Conservation (phyloP, 352 stramenopile species). For the Phytophthora kernoviae region DNA sequence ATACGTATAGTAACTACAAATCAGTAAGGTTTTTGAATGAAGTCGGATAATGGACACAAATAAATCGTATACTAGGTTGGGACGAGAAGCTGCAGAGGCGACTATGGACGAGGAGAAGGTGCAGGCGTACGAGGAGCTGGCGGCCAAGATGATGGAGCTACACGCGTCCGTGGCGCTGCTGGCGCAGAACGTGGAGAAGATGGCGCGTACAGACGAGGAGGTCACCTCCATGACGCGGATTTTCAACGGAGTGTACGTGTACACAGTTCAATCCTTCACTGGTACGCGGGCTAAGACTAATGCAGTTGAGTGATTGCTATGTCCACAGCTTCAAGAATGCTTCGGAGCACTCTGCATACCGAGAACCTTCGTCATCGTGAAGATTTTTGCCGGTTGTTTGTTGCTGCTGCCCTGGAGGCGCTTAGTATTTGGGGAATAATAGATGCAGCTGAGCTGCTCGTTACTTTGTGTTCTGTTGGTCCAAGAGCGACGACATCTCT, state of each 20-base stretch:
- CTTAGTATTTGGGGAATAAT: constrained; percentile 18
- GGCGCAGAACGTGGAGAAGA: constrained; percentile 76
- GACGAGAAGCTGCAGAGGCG: no score
- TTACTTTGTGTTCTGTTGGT: not conserved
- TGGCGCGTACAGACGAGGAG: constrained; percentile 71
- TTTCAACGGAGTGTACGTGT: constrained; percentile 77
- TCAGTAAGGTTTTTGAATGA: no score
- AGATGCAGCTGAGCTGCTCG: constrained; percentile 6
- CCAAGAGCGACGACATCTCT: no score
- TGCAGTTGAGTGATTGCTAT: not conserved
- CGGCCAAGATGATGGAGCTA: constrained; percentile 76
- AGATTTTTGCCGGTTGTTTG: not conserved
- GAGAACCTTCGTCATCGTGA: constrained; percentile 12
- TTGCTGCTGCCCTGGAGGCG: not conserved
- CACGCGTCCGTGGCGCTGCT: constrained; percentile 74
- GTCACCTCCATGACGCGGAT: constrained; percentile 73
- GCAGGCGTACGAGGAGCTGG: constrained; percentile 66
- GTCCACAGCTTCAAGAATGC: constrained; percentile 54
- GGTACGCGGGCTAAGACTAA: no score
- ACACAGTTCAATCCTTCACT: no score
- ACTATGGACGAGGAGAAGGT: constrained; percentile 82
- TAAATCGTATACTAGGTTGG: no score
- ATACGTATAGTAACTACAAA: not conserved
- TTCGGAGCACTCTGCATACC: constrained; percentile 40
- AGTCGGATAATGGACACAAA: no score